phyloP scores from a whole-genome alignment of 768 basidiomycete species.

The Xerocomus brunneocitrinus region DNA sequence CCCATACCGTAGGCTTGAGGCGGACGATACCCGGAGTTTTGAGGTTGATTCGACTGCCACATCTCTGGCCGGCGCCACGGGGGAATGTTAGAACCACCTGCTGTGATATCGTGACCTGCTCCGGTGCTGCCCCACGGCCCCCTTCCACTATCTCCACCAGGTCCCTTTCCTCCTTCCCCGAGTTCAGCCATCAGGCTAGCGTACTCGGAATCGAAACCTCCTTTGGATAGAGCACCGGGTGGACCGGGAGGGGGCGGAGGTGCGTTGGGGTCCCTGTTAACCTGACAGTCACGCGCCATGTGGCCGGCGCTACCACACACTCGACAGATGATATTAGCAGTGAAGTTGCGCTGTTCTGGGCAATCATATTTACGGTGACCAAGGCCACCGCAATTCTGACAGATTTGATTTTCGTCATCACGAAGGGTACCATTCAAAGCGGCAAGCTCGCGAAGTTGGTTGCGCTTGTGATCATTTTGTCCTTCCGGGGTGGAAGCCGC shows the following conservation, averaged over 20 bases:
- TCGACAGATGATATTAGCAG: constrained; percentile 98
- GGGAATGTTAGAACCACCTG: constrained; percentile 72
- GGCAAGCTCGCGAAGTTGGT: constrained; percentile 95
- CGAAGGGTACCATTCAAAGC: constrained; percentile 97
- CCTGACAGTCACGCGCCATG: constrained; percentile 97
- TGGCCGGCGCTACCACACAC: constrained; percentile 97
- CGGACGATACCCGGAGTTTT: constrained; percentile 61
- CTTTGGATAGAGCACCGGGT: constrained; percentile 44
- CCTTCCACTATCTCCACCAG: constrained; percentile 49
- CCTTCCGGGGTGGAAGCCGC: constrained; percentile 99
- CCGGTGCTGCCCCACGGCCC: constrained; percentile 63
- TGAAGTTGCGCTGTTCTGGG: constrained; percentile 96
- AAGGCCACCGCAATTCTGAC: constrained; percentile 92
- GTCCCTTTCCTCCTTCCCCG: constrained; percentile 70
- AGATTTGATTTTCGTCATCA: constrained; percentile 99
- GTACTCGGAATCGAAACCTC: constrained; percentile 96
- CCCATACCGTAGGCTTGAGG: constrained; percentile 57
- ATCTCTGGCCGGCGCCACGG: constrained; percentile 90
- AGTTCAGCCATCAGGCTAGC: constrained; percentile 97
- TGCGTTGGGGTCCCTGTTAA: constrained; percentile 85
- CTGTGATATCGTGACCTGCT: constrained; percentile 52
- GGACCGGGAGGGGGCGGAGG: constrained; percentile 41
- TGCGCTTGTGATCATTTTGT: constrained; percentile 99
- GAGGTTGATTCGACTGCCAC: constrained; percentile 64
- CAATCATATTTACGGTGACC: constrained; percentile 99